Base-by-base conservation (phyloP, 306 rosid genomes). In the Oemleria cerasiformis region DNA sequence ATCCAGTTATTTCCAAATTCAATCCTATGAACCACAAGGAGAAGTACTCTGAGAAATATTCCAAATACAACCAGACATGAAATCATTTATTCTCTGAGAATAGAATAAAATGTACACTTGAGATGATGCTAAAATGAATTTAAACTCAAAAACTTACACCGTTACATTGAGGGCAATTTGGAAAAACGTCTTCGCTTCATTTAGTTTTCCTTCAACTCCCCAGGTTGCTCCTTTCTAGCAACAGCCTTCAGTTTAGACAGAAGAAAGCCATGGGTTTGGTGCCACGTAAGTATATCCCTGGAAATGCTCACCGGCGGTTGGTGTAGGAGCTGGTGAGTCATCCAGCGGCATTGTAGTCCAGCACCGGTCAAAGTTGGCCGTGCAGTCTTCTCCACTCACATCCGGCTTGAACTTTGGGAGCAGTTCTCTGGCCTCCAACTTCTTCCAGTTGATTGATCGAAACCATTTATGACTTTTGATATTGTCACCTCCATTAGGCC, bases 271-370 rank as follows among this genome's bases (percentile, higher is more conserved):
- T 25, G 91, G 92, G 82, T 80, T 89, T 15, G 97, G 96, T 3
- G 99, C 97, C 61, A 79, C 89, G 3, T 86, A 94, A 67, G 88
- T 78, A 72, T 89, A 94, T 34, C 99, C 99, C 53, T 82, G 96
- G 82, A 94, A 94, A 83, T 89, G 95, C 77, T 83, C 96, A 64
- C 90, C 91, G 8, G 86, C 76, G 7, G 90, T 94, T 41, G 97
- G 99, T 0, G 99, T 91, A 20, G 96, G 44, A 68, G 99, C 97
- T 12, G 99, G 99, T 11, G 97, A 94, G 80, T 94, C 99, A 47
- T 84, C 83, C 8, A 82, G 70, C 59, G 97, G 91, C 99, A 94
- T 86, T 36, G 90, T 72, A 10, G 97, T 94, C 99, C 99, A 89
- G 80, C 99, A 94, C 59, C 83, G 69, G 73, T 94, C 97, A 61